These are phyloP conservation scores for Cylindricascospora bacillispora DNA, from an alignment of 1,139 yeast genomes.

Conservation along the genomic window DNA sequence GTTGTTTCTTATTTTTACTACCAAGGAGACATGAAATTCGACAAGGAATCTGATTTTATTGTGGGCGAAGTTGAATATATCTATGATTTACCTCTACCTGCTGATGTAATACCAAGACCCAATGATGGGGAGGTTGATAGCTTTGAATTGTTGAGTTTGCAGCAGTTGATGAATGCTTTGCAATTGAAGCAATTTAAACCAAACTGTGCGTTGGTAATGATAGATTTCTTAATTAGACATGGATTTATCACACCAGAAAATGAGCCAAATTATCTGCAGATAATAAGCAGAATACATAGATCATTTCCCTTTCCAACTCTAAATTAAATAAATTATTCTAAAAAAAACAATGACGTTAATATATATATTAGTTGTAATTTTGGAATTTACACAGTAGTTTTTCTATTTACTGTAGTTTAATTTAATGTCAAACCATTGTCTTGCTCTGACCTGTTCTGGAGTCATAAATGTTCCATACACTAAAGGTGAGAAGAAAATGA, in stretches of 20 bases:
- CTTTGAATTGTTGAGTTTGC: slow-evolving; percentile 49
- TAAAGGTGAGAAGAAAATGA: slow-evolving; percentile 67
- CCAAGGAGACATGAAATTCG: slow-evolving; percentile 20
- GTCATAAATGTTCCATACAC: slow-evolving; percentile 68
- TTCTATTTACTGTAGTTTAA: slow-evolving; percentile 71
- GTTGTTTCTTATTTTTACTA: slow-evolving; percentile 55
- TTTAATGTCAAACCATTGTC: slow-evolving; percentile 76
- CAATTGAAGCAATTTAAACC: slow-evolving; percentile 62
- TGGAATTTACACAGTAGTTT: too few species aligned
- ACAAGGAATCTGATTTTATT: slow-evolving; percentile 38
- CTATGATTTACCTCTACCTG: slow-evolving; percentile 54
- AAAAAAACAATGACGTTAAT: too few species aligned
- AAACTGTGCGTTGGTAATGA: slow-evolving; percentile 66
- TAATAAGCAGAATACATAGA: slow-evolving; percentile 53
- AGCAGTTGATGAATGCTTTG: slow-evolving; percentile 40
- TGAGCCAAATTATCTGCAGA: slow-evolving; percentile 51
- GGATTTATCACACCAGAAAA: slow-evolving; percentile 49
- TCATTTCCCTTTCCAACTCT: slow-evolving; percentile 53
- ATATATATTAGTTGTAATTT: neutral
- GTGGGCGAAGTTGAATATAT: slow-evolving; percentile 85
- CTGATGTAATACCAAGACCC: slow-evolving; percentile 47
- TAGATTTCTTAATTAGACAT: slow-evolving; percentile 78
- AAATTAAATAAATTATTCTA: slow-evolving; percentile 3
- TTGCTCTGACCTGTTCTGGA: slow-evolving; percentile 49
- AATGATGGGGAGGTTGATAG: slow-evolving; percentile 79